A percentile compares a stretch with the other conserved stretches of the same genome.
phyloP scores from a whole-genome alignment of 1,139 yeast species.

The Kluyveromyces sp. region DNA sequence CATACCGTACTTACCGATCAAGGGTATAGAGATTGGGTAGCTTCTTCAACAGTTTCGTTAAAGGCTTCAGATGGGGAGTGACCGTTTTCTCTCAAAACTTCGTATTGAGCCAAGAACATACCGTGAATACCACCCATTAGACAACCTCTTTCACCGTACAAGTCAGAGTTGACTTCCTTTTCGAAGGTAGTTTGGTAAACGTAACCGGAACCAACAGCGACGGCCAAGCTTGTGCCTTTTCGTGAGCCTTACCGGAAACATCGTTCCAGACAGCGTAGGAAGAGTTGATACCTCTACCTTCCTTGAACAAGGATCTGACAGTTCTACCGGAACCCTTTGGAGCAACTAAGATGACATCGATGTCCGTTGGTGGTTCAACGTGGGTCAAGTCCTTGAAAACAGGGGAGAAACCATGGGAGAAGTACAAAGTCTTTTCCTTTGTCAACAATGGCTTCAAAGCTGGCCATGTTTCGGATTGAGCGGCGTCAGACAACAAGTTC shows the following conservation, averaged over 20 bases:
- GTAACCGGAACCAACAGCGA: constrained; percentile 99
- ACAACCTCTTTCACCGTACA: constrained; percentile 99
- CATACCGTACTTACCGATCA: constrained; percentile 99
- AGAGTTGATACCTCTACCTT: constrained; percentile 99
- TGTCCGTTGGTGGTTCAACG: constrained; percentile 89
- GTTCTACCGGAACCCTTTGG: constrained; percentile 99
- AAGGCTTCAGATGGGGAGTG: constrained; percentile 99
- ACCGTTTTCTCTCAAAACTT: constrained; percentile 98
- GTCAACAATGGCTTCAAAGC: constrained; percentile 82
- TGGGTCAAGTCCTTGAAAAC: constrained; percentile 96
- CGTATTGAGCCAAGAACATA: constrained; percentile 99
- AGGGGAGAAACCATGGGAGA: constrained; percentile 99
- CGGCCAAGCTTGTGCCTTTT: constrained; percentile 98
- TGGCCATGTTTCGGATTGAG: constrained; percentile 98
- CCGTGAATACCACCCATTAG: constrained; percentile 99
- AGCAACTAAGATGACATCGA: constrained; percentile 97
- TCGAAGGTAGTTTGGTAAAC: constrained; percentile 99
- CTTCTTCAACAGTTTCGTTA: constrained; percentile 99
- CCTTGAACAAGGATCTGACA: constrained; percentile 97
- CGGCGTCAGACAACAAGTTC: constrained; percentile 98
- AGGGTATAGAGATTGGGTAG: constrained; percentile 97
- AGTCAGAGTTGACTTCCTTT: constrained; percentile 97
- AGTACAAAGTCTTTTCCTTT: constrained; percentile 95
- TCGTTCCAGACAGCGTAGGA: constrained; percentile 99
- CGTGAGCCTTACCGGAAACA: constrained; percentile 98